Percentiles rank a stretch among this genome's conserved stretches.
These are phyloP conservation scores for Candida vartiovaarae DNA, from an alignment of 805 yeast species.

Conservation along the genomic window DNA sequence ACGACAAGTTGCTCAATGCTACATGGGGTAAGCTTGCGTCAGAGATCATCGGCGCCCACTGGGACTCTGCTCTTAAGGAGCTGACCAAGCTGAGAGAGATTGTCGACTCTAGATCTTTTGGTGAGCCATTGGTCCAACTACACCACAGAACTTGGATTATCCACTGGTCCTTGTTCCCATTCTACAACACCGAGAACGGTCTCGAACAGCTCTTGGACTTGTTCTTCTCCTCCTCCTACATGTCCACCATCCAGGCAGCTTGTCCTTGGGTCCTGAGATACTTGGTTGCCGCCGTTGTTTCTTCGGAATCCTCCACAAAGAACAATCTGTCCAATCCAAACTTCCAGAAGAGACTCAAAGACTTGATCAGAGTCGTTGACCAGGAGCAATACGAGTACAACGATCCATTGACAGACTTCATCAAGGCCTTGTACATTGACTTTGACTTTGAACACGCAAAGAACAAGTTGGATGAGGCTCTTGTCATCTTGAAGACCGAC, in stretches of 20 bases:
- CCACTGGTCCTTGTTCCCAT: conserved; percentile 64
- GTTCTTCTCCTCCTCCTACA: conserved; percentile 51
- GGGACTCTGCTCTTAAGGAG: conserved; percentile 48
- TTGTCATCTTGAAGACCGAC: conserved; percentile 43
- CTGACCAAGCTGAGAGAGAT: conserved; percentile 48
- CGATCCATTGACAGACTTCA: conserved; percentile 56
- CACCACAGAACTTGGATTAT: conserved; percentile 62
- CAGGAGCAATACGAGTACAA: conserved; percentile 59
- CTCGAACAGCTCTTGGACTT: conserved; percentile 48
- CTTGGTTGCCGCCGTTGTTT: conserved; percentile 51
- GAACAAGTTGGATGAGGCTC: conserved; percentile 39
- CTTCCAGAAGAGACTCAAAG: conserved; percentile 50
- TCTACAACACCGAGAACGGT: conserved; percentile 46
- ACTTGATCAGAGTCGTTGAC: conserved; percentile 47
- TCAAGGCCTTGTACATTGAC: conserved; percentile 47
- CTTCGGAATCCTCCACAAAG: conserved; percentile 26
- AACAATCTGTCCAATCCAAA: conserved; percentile 24
- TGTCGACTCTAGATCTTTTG: conserved; percentile 46
- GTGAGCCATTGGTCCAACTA: conserved; percentile 50
- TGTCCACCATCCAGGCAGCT: conserved; percentile 62
- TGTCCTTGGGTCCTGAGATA: conserved; percentile 69
- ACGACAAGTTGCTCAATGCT: conserved; percentile 43
- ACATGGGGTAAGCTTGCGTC: conserved; percentile 68
- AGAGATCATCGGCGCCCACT: conserved; percentile 46
- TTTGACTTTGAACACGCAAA: conserved; percentile 52